phyloP scores from a whole-genome alignment of 2,329 filamentous ascomycete genomes.

The Sphaerulina vaccinii region DNA sequence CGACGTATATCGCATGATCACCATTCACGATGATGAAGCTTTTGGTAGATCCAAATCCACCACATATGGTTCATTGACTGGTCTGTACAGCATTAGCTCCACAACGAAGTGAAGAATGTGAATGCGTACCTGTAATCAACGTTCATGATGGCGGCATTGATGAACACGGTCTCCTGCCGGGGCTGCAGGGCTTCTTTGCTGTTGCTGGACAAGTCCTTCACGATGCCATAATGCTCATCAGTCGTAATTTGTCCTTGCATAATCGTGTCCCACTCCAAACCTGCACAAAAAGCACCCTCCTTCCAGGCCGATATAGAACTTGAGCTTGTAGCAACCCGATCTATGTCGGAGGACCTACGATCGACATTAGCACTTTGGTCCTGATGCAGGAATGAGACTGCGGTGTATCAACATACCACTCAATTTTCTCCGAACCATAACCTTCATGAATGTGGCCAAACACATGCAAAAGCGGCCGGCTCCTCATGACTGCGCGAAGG shows the following conservation, averaged over 20 bases:
- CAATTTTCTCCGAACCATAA: slow-evolving; percentile 57
- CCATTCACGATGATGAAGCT: no score
- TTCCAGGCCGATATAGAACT: slow-evolving; percentile 13
- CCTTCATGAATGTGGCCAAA: slow-evolving; percentile 62
- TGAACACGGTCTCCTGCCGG: slow-evolving; percentile 56
- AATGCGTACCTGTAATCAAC: slow-evolving; percentile 45
- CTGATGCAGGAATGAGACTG: neutral
- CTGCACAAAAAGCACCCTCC: slow-evolving; percentile 18
- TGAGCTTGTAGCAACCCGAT: neutral
- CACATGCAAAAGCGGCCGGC: slow-evolving; percentile 52
- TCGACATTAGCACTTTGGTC: neutral
- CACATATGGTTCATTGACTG: slow-evolving; percentile 55
- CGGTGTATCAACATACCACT: slow-evolving; percentile 48
- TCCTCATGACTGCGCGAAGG: slow-evolving; percentile 46
- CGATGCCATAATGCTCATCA: slow-evolving; percentile 38
- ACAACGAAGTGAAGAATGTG: no score
- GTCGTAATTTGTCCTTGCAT: no score
- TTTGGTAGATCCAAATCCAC: slow-evolving; percentile 52
- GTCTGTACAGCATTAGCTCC: slow-evolving; percentile 30
- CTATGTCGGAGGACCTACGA: neutral
- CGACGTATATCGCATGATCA: no score
- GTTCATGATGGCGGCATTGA: slow-evolving; percentile 59
- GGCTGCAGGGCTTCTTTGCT: slow-evolving; percentile 37
- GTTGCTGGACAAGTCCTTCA: slow-evolving; percentile 29
- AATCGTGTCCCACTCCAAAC: no score